Conservation (phyloP, 208 protist genomes). For the Zelonia costaricensis region DNA sequence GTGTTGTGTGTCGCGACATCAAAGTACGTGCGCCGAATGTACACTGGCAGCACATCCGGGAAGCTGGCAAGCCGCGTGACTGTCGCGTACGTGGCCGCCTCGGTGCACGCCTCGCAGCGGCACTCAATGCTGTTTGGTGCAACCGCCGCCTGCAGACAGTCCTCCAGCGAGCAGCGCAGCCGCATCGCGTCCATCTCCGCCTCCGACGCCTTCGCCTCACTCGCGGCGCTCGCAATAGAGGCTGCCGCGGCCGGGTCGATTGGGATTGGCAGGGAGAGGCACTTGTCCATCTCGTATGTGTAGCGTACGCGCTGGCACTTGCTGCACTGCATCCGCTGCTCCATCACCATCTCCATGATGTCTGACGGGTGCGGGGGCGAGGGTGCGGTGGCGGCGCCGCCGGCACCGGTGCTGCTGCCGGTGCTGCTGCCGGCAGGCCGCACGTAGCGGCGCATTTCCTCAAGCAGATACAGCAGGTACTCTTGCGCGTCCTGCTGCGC, state of each 20-base stretch:
- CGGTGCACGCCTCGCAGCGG: constrained; percentile 65
- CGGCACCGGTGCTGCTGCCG: not conserved
- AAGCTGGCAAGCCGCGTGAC: constrained; percentile 73
- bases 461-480: constrained; percentile 94
- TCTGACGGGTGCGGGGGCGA: constrained; percentile 36
- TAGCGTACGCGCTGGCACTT: constrained; percentile 89
- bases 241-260: constrained; percentile 44
- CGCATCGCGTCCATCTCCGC: constrained; percentile 57
- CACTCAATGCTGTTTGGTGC: constrained; percentile 53
- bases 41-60: constrained; percentile 83
- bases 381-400: not conserved
- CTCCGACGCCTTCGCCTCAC: constrained; percentile 35
- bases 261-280: constrained; percentile 90
- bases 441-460: constrained; percentile 81
- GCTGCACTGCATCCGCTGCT: constrained; percentile 91
- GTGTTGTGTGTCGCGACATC: constrained; percentile 61
- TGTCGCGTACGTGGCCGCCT: constrained; percentile 49
- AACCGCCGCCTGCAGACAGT: constrained; percentile 53
- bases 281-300: constrained; percentile 73
- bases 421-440: constrained; percentile 7
- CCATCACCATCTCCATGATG: constrained; percentile 78
- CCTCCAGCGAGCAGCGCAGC: constrained; percentile 58
- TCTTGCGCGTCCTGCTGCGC: constrained; percentile 97
- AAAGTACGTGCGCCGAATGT: constrained; percentile 84
- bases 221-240: constrained; percentile 35